phyloP scores from a whole-genome alignment of 768 basidiomycete genomes.

The Rhodotorula babjevae region DNA sequence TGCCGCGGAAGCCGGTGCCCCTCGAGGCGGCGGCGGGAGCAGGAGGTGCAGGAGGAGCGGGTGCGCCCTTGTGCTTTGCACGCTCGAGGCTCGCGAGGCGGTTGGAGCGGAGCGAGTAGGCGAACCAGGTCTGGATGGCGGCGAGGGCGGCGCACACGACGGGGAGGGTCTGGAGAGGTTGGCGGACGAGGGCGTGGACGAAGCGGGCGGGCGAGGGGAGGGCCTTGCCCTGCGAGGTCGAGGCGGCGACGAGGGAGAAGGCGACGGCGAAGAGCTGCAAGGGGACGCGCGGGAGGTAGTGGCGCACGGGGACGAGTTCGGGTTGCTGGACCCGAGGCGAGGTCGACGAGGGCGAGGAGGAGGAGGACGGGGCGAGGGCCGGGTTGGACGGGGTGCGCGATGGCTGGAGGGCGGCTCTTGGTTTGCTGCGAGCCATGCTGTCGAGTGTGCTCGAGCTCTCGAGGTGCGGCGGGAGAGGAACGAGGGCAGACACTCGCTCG shows the following conservation, averaged over 20 bases:
- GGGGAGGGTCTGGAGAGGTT: constrained; percentile 23
- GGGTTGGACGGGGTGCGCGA: background rate
- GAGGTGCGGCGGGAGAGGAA: too few relatives aligned
- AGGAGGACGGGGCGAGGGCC: background rate
- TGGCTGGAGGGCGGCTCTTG: too few relatives aligned
- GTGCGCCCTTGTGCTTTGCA: background rate
- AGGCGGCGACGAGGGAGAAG: constrained; percentile 17
- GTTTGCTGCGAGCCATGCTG: too few relatives aligned
- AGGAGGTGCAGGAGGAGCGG: too few relatives aligned
- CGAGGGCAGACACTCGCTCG: too few relatives aligned
- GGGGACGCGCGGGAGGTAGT: constrained; percentile 30
- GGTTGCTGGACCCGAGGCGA: too few relatives aligned
- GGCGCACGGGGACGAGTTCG: constrained; percentile 21
- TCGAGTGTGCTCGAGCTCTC: too few relatives aligned
- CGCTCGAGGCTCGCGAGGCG: background rate
- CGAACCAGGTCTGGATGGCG: constrained; percentile 33
- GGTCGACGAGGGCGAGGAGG: background rate
- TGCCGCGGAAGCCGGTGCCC: constrained; percentile 2
- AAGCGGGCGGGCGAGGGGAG: background rate
- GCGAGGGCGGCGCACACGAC: constrained; percentile 15
- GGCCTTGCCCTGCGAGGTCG: background rate
- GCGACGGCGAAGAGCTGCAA: constrained; percentile 30
- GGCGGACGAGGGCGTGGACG: constrained; percentile 12
- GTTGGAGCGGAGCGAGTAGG: constrained; percentile 21
- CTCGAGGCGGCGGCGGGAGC: too few relatives aligned